Conservation (phyloP, 345 rosid species). For the Gossypium bickii region DNA sequence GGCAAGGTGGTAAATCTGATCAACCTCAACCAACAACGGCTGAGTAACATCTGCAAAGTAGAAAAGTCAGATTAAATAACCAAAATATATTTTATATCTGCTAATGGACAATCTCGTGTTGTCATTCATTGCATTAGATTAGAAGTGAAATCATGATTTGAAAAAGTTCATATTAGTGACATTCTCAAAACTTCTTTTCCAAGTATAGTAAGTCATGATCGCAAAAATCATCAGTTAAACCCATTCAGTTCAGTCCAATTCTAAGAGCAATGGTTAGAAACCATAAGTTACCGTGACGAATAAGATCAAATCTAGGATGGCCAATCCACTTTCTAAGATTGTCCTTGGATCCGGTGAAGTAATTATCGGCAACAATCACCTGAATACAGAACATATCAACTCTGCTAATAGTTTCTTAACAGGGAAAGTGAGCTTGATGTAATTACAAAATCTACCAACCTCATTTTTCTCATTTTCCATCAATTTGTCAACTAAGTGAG, state of each 20-base stretch:
- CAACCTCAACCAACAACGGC: conserved; percentile 81
- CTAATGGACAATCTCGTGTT: neutral
- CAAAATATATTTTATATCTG: neutral
- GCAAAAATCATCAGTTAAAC: too few species aligned
- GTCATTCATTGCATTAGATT: too few species aligned
- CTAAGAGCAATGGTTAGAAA: neutral
- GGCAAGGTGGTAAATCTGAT: conserved; percentile 95
- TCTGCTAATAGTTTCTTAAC: neutral
- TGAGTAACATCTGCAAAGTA: conserved; percentile 67
- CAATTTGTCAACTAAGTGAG: conserved; percentile 83
- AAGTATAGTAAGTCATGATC: too few species aligned
- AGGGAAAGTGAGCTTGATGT: neutral
- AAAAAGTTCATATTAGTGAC: neutral
- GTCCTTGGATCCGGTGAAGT: conserved; percentile 88
- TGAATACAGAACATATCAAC: conserved; percentile 19
- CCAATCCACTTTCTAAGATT: conserved; percentile 85
- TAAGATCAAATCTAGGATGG: conserved; percentile 94
- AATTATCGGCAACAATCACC: conserved; percentile 92
- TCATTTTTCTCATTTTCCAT: conserved; percentile 96
- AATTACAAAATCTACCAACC: conserved; percentile 31
- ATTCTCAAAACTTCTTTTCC: neutral
- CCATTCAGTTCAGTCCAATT: neutral
- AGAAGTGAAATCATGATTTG: neutral
- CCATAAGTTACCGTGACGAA: conserved; percentile 71
- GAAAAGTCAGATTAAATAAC: conserved; percentile 15